These are phyloP conservation scores for Wickerhamiella sorbophila DNA, from an alignment of 805 yeast species.

Conservation along the genomic window DNA sequence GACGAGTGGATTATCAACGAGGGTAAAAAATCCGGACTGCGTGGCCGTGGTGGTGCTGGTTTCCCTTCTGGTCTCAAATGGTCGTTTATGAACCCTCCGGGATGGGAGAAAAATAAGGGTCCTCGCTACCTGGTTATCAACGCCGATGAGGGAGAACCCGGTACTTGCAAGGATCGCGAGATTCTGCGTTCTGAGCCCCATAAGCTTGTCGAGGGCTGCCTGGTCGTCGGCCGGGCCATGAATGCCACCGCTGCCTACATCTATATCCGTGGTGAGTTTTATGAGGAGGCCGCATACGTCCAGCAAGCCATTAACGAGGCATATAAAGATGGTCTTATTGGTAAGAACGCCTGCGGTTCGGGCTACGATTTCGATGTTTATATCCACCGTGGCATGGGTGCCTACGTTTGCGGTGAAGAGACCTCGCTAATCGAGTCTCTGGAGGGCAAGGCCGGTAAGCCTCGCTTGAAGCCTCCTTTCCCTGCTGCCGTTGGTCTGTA, in stretches of 20 bases:
- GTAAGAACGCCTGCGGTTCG: constrained; percentile 76
- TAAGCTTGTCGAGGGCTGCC: constrained; percentile 82
- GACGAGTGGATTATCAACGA: constrained; percentile 84
- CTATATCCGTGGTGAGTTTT: constrained; percentile 82
- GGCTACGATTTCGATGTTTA: constrained; percentile 75
- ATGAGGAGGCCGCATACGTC: constrained; percentile 58
- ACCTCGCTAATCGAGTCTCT: constrained; percentile 78
- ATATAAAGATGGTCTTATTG: constrained; percentile 62
- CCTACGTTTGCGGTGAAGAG: constrained; percentile 86
- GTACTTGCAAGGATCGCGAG: constrained; percentile 86
- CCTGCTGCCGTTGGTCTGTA: constrained; percentile 88
- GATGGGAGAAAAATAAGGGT: constrained; percentile 85
- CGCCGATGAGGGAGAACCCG: constrained; percentile 94
- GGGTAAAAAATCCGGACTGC: constrained; percentile 67
- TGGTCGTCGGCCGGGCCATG: constrained; percentile 82
- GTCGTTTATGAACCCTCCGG: constrained; percentile 93
- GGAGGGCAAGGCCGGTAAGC: constrained; percentile 90
- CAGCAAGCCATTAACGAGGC: constrained; percentile 83
- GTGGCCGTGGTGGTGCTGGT: constrained; percentile 93
- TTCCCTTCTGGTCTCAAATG: constrained; percentile 84
- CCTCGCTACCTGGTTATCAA: constrained; percentile 80
- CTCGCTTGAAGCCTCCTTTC: constrained; percentile 87
- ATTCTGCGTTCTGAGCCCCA: constrained; percentile 86
- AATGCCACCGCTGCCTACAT: constrained; percentile 88
- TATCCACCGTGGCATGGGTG: constrained; percentile 88